A percentile compares a stretch with the other conserved stretches of the same genome.
Evolutionary conservation across 2,329 filamentous ascomycete genomes (phyloP).

Genomic region (Leptographium flavum): DNA sequence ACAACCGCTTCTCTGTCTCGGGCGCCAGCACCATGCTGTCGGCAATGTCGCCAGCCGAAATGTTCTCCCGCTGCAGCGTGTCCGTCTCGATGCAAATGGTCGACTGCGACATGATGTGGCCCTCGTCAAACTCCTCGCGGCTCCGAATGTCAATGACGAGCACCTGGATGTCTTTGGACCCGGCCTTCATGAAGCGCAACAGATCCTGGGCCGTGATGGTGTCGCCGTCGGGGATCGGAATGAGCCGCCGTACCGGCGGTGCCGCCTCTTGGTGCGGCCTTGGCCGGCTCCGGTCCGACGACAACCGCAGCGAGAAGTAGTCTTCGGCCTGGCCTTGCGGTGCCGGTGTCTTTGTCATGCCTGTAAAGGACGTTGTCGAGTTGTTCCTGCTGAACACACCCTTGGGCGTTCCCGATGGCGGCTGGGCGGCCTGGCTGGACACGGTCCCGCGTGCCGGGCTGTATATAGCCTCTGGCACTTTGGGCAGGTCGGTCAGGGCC

Average conservation of each 20-base stretch:
- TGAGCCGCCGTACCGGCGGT: conserved; percentile 21
- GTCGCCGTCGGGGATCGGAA: conserved; percentile 39
- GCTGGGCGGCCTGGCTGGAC: conserved; percentile 47
- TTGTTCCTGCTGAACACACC: conserved; percentile 47
- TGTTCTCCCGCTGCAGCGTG: conserved; percentile 53
- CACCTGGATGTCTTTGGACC: conserved; percentile 41
- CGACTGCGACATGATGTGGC: conserved; percentile 72
- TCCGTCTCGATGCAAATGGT: conserved; percentile 83
- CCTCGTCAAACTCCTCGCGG: conserved; percentile 69
- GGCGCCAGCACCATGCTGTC: conserved; percentile 60
- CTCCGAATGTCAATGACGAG: conserved; percentile 76
- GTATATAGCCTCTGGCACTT: conserved; percentile 61
- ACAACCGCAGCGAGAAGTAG: conserved; percentile 19
- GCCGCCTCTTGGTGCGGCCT: conserved; percentile 5
- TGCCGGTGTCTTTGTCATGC: conserved; percentile 10
- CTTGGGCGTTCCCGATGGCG: conserved; percentile 50
- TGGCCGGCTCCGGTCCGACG: neutral
- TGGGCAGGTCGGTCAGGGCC: conserved; percentile 43
- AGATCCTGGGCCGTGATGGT: conserved; percentile 56
- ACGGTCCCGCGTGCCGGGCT: conserved; percentile 62
- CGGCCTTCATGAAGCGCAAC: conserved; percentile 49
- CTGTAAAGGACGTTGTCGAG: conserved; percentile 28
- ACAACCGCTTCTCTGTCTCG: conserved; percentile 59
- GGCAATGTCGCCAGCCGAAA: conserved; percentile 45
- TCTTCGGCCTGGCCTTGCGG: conserved; percentile 14